Evolutionary conservation across 768 basidiomycete genomes (phyloP).

Genomic region (Rhodosporidiobolus sp.): DNA sequence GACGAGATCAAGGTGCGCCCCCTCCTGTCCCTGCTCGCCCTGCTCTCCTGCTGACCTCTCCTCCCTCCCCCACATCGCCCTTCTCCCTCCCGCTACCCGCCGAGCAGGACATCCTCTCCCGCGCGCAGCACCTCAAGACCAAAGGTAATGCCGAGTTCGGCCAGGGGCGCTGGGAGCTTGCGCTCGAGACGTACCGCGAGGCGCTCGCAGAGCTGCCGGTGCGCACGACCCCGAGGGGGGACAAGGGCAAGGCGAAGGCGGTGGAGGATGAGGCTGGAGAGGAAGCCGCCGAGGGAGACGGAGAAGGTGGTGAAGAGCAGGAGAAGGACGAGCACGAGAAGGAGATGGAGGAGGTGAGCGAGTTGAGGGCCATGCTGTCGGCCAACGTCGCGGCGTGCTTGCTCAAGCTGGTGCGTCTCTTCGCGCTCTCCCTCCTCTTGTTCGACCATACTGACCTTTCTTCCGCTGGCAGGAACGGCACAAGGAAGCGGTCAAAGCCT

Average conservation of each 20-base stretch:
- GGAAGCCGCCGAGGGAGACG: background rate
- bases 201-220: slow-evolving; percentile 32
- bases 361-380: slow-evolving; percentile 35
- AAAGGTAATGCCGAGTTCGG: slow-evolving; percentile 30
- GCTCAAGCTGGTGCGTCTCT: slow-evolving; percentile 38
- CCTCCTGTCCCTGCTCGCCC: no score
- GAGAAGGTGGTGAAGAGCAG: background rate
- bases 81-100: background rate
- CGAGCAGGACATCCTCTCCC: slow-evolving; percentile 26
- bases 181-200: slow-evolving; percentile 32
- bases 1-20: background rate
- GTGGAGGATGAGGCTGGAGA: background rate
- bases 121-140: slow-evolving; percentile 11
- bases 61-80: background rate
- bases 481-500: slow-evolving; percentile 73
- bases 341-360: slow-evolving; percentile 20
- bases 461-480: slow-evolving; percentile 29
- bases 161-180: slow-evolving; percentile 17
- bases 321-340: slow-evolving; percentile 13
- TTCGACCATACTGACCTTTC: background rate
- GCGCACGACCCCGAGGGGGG: background rate
- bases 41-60: background rate
- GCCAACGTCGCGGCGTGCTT: slow-evolving; percentile 41
- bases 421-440: background rate
- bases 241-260: slow-evolving; percentile 33